Base-by-base conservation (phyloP, 176 grass and related monocot genomes). In the Ensete ventricosum region DNA sequence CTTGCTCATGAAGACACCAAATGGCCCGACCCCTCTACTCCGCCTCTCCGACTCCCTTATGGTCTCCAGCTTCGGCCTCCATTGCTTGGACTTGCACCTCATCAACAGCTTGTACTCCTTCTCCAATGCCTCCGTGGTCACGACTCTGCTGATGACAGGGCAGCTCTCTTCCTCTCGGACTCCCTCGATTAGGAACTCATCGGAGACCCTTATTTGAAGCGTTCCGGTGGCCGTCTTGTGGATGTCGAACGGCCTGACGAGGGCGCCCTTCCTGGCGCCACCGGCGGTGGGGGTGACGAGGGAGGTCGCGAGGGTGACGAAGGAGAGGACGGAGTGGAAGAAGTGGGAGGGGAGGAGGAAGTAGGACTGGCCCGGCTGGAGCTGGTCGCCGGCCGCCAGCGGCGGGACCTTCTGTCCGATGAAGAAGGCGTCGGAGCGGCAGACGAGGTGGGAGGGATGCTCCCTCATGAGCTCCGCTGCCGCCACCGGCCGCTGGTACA, bases 261-360 rank as follows among this genome's bases (percentile, higher is more conserved):
- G 19, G 51, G 52, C 48, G 25, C 81, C 71, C 75, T 72, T 67
- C 0, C 54, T 0, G 17, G 75, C 11, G 10, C 73, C 69, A 20
- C 71, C 77, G 8, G 84, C 5, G 43, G 50, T 2, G 9, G 77
- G 64, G 1, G 82, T 68, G 16, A 92, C 71, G 0, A 96, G 69
- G 10, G 92, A 89, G 22, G 92, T 87, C 1, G 89, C 89, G 34
- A 96, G 89, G 2, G 89, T 83, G 53, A 96, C 92, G 76, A 96
- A 96, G 19, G 89, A 92, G 72, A 96, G 87, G 0, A 90, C 89
- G 12, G 92, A 92, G 76, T 84, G 92, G 85, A 96, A 96, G 81
- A 96, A 88, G 71, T 96, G 92, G 0, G 85, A 72, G 0, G 92
- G 92, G 1, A 96, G 81, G 26, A 96, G 83, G 76, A 96, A 96